Conservation (phyloP, 176 grass and related monocot genomes). For the Musa itinerans region DNA sequence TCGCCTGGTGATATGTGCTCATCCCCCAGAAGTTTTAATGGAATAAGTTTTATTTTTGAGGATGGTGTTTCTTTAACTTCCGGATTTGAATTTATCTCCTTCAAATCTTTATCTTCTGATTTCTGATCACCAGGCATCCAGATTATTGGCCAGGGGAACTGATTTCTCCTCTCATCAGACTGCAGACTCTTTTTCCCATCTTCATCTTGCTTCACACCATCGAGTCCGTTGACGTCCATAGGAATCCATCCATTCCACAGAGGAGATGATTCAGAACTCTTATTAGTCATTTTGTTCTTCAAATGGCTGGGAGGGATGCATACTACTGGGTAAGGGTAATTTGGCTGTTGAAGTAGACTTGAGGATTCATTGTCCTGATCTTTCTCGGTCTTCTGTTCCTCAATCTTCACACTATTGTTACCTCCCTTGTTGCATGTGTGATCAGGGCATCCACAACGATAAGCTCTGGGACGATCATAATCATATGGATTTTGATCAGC, state of each 20-base stretch:
- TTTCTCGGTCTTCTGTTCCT: conserved; percentile 44
- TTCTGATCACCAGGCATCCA: conserved; percentile 53
- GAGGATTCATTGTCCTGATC: conserved; percentile 15
- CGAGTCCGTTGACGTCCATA: neutral
- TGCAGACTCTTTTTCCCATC: conserved; percentile 14
- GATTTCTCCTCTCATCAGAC: conserved; percentile 12
- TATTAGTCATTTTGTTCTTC: conserved; percentile 18
- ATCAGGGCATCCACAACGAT: conserved; percentile 64
- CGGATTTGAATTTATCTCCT: conserved; percentile 23
- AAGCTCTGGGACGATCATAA: conserved; percentile 26
- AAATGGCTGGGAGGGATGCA: conserved; percentile 25
- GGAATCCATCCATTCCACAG: conserved; percentile 34
- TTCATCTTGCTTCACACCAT: conserved; percentile 10
- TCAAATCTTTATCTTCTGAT: conserved; percentile 29
- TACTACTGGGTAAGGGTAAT: conserved; percentile 26
- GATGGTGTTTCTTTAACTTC: conserved; percentile 33
- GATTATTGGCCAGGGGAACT: conserved; percentile 48
- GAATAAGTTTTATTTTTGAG: conserved; percentile 59
- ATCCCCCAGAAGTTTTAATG: conserved; percentile 53
- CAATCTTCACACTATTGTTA: conserved; percentile 40
- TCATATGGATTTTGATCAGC: conserved; percentile 35
- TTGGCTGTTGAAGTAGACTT: conserved; percentile 30
- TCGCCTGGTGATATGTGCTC: conserved; percentile 16
- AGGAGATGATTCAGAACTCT: conserved; percentile 17
- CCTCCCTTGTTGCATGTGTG: conserved; percentile 40